Evolutionary conservation across 768 basidiomycete genomes (phyloP).

Genomic region (Sporobolomyces pararoseus): DNA sequence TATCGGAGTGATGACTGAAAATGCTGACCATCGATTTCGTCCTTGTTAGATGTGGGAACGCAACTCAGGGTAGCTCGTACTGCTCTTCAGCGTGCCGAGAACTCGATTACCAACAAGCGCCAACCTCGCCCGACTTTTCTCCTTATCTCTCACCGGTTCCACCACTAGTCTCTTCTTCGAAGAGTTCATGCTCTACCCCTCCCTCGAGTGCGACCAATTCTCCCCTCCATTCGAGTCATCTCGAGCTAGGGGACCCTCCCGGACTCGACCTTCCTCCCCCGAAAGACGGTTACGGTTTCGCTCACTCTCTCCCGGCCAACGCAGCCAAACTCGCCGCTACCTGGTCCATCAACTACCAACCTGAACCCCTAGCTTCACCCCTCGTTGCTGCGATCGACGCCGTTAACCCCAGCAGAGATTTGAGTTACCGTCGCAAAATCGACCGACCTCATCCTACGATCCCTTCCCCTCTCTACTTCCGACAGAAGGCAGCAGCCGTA

Average conservation of each 20-base stretch:
- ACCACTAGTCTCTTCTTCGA: slow-evolving; percentile 31
- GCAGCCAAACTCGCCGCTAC: slow-evolving; percentile 4
- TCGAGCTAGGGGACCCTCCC: slow-evolving; percentile 26
- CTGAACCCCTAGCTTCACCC: slow-evolving; percentile 21
- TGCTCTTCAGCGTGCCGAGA: slow-evolving; percentile 31
- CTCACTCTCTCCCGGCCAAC: slow-evolving; percentile 22
- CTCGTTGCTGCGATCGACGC: not conserved
- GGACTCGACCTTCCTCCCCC: slow-evolving; percentile 36
- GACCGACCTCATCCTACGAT: slow-evolving; percentile 18
- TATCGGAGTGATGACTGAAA: too few relatives aligned
- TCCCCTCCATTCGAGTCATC: not conserved
- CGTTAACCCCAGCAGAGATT: not conserved
- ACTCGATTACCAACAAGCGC: slow-evolving; percentile 17
- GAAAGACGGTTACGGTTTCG: slow-evolving; percentile 21
- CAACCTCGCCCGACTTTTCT: slow-evolving; percentile 33
- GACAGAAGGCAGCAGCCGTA: slow-evolving; percentile 32
- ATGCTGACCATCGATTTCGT: not conserved
- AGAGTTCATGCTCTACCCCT: slow-evolving; percentile 33
- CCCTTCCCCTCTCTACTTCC: slow-evolving; percentile 39
- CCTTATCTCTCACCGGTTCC: slow-evolving; percentile 31
- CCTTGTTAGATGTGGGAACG: slow-evolving; percentile 30
- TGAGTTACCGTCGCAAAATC: slow-evolving; percentile 30
- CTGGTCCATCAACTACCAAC: slow-evolving; percentile 36
- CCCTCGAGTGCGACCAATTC: slow-evolving; percentile 32
- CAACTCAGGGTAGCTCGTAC: slow-evolving; percentile 27